Evolutionary conservation across 305 asterid genomes (phyloP), one percentile per base, ranked within the genome.

Genomic region (Salvia sclarea): DNA sequence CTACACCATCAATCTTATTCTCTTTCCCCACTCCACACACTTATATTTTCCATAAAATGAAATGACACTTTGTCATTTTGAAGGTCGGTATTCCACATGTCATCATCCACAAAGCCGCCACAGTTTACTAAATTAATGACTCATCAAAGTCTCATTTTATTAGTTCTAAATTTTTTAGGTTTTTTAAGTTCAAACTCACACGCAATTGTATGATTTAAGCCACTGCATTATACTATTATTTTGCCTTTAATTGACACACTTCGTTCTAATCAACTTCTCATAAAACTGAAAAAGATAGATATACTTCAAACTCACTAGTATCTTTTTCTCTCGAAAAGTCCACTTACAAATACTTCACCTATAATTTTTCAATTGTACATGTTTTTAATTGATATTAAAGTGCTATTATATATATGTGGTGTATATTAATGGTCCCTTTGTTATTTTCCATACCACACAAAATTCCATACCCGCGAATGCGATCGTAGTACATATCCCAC

Each of bases 21-120:
- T 31, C 2, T 59, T 5, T 11, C 30, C 48, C 18, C 7, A 6
- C 16, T 17, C 5, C 0, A 35, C 9, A 6, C 10, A 33, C 28
- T 37, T 59, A 21, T n/a, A 41, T 41, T 41, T 41, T 20, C 24
- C n/a, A n/a, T 22, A 25, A n/a, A 9, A 21, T 20, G 43, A 57
- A 43, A n/a, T 61, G 66, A 60, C 66, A 20, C 21, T 6, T 13
- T 59, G 53, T 61, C 54, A 41, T 24, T 41, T 43, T 43, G 9
- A 13, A 25, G 40, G 45, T 61, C 22, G 64, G 45, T 18, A 57
- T 5, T 60, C 65, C 35, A 18, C 35, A 6, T 37, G 65, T 11
- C 44, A 6, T 31, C 17, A 18, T 13, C 12, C 6, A 2, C 5
- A 55, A 30, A 28, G 37, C 21, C 45, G 18, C 22, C 41, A 28